Conservation (phyloP, 2,329 filamentous ascomycete genomes). For the Pseudogymnoascus sp. region DNA sequence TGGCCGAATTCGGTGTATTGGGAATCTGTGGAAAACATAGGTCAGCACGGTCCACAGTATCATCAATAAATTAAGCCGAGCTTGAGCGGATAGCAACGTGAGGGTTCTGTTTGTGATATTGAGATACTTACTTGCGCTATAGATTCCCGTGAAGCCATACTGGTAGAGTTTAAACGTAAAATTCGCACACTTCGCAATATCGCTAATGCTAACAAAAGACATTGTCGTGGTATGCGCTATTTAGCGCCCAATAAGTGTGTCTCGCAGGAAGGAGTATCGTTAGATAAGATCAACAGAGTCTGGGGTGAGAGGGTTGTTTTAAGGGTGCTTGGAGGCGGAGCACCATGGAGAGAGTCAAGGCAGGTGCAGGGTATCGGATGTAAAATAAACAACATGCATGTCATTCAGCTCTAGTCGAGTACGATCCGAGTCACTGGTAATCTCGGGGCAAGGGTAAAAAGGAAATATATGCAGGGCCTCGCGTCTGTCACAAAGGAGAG, state of each 20-base stretch:
- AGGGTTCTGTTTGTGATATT: neutral
- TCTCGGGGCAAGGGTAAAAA: neutral
- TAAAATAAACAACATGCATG: conserved; percentile 4
- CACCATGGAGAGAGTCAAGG: neutral
- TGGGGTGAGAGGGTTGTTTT: neutral
- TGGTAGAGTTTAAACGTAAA: neutral
- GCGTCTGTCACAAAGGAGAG: neutral
- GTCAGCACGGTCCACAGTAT: neutral
- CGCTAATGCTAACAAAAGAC: neutral
- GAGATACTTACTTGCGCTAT: neutral
- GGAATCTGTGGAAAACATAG: neutral
- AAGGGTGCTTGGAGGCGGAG: neutral
- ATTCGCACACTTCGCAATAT: neutral
- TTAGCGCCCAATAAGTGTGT: conserved; percentile 7
- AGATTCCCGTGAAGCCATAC: neutral
- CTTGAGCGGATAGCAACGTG: neutral
- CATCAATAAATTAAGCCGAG: neutral
- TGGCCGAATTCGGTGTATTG: neutral
- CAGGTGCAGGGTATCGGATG: neutral
- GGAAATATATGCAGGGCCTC: neutral
- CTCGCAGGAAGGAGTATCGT: neutral
- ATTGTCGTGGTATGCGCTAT: neutral
- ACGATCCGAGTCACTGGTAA: neutral
- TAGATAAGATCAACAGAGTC: neutral
- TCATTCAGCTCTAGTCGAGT: neutral